These are phyloP conservation scores for Diplodia scrobiculata DNA, from an alignment of 2,329 filamentous ascomycete species.

Conservation along the genomic window DNA sequence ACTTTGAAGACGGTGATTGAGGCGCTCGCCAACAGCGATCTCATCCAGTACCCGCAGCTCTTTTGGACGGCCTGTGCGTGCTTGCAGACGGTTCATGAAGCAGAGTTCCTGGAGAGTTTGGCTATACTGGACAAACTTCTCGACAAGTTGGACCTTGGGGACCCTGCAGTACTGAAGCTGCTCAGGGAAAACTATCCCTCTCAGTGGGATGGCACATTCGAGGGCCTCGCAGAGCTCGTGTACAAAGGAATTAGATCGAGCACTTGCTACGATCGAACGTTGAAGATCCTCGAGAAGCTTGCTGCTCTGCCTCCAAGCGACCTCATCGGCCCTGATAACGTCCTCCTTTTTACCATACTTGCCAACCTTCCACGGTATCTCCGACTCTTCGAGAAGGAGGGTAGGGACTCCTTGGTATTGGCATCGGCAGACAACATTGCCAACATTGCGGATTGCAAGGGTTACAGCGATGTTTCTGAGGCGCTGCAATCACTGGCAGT, in stretches of 20 bases:
- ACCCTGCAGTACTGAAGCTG: slow-evolving; percentile 66
- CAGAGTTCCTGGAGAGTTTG: slow-evolving; percentile 87
- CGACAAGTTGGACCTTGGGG: slow-evolving; percentile 77
- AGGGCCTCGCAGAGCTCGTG: slow-evolving; percentile 80
- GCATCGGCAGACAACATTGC: slow-evolving; percentile 70
- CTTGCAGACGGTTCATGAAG: slow-evolving; percentile 93
- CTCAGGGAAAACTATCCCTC: slow-evolving; percentile 77
- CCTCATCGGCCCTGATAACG: slow-evolving; percentile 78
- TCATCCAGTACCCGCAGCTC: slow-evolving; percentile 88
- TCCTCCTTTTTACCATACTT: slow-evolving; percentile 81
- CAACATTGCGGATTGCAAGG: slow-evolving; percentile 71
- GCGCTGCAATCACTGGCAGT: slow-evolving; percentile 71
- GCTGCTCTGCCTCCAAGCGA: slow-evolving; percentile 76
- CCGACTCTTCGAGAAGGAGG: slow-evolving; percentile 70
- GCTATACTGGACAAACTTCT: slow-evolving; percentile 88
- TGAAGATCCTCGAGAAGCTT: slow-evolving; percentile 76
- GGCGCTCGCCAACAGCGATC: slow-evolving; percentile 75
- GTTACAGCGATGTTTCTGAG: slow-evolving; percentile 66
- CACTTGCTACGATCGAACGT: slow-evolving; percentile 73
- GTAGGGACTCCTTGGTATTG: slow-evolving; percentile 52
- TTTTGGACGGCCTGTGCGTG: slow-evolving; percentile 99
- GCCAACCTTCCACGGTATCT: slow-evolving; percentile 90
- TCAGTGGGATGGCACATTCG: slow-evolving; percentile 86
- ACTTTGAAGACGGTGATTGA: slow-evolving; percentile 89
- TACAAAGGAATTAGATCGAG: slow-evolving; percentile 93